Conservation (phyloP, 768 basidiomycete species). For the Suillus subalutaceus region DNA sequence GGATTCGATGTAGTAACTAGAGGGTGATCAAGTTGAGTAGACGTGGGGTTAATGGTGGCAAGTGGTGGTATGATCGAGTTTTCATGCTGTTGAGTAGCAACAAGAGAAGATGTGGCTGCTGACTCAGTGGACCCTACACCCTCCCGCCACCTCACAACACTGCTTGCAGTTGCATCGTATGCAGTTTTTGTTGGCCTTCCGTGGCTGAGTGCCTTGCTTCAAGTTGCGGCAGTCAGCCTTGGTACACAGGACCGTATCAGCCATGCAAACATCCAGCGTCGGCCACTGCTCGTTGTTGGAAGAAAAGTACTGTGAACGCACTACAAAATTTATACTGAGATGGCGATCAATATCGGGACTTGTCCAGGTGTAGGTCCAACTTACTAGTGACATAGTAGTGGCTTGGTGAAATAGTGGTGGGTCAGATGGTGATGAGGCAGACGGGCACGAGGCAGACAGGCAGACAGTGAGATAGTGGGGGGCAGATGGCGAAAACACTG, state of each 20-base stretch:
- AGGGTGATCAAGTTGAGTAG: background rate
- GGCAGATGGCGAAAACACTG: background rate
- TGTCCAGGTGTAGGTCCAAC: accelerated
- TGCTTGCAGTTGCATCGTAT: background rate
- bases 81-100: background rate
- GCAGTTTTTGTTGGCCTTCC: background rate
- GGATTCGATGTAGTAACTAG: background rate
- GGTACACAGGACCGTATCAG: too few relatives aligned
- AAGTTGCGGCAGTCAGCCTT: too few relatives aligned
- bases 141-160: background rate
- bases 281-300: too few relatives aligned
- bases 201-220: too few relatives aligned
- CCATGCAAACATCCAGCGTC: too few relatives aligned
- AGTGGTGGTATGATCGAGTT: background rate
- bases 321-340: too few relatives aligned
- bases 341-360: too few relatives aligned
- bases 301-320: too few relatives aligned
- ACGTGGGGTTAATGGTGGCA: background rate
- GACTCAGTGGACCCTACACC: background rate
- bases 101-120: background rate
- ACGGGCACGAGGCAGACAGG: too few relatives aligned
- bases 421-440: too few relatives aligned
- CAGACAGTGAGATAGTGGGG: background rate
- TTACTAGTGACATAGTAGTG: too few relatives aligned
- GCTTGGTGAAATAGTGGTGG: too few relatives aligned